These are phyloP conservation scores for Syzygium syzygioides DNA, from an alignment of 441 rosid species.

Conservation along the genomic window DNA sequence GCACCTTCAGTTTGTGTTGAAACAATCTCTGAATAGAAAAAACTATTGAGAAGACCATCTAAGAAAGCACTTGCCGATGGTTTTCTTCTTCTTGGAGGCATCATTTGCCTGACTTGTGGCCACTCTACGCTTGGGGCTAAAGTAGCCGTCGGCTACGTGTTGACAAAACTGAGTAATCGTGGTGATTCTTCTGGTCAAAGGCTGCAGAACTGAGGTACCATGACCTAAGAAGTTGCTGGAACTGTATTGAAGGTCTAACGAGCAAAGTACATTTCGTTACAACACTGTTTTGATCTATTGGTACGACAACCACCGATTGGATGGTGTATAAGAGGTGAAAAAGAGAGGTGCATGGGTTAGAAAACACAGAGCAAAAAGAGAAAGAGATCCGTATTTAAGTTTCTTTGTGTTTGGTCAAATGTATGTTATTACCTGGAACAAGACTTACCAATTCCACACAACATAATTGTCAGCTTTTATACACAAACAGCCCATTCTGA, in stretches of 20 bases:
- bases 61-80: slow-evolving; percentile 56
- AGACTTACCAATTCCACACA: not conserved
- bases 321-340: not conserved
- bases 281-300: not conserved
- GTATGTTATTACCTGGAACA: not conserved
- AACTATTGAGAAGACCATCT: slow-evolving; percentile 47
- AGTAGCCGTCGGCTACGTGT: slow-evolving; percentile 69
- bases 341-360: not conserved
- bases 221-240: not conserved
- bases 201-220: slow-evolving; percentile 12
- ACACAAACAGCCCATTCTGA: not conserved
- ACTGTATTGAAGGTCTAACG: not conserved
- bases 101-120: slow-evolving; percentile 67
- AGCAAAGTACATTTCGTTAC: not conserved
- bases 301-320: not conserved
- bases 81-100: slow-evolving; percentile 70
- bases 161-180: slow-evolving; percentile 68
- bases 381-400: not conserved
- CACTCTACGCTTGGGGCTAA: slow-evolving; percentile 75
- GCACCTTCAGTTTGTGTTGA: not conserved
- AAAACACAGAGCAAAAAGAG: not conserved
- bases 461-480: not conserved
- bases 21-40: slow-evolving; percentile 16
- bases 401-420: not conserved
- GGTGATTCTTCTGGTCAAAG: slow-evolving; percentile 35